Evolutionary conservation across 306 rosid species (phyloP).

Genomic region (Cicer cuneatum): DNA sequence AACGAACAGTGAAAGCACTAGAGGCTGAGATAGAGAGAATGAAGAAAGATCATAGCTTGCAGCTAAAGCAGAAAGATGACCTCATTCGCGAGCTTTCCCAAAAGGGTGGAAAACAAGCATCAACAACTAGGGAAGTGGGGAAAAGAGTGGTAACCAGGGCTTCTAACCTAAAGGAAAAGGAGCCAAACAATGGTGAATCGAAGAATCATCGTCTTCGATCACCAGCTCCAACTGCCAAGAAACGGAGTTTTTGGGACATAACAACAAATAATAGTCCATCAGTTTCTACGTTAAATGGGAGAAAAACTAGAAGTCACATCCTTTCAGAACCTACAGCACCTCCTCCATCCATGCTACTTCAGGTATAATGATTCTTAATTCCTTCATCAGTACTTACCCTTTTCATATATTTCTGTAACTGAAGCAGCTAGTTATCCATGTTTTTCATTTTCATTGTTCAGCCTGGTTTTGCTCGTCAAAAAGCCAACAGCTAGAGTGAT

Average conservation of each 20-base stretch:
- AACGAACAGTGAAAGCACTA: slow-evolving; percentile 62
- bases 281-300: slow-evolving; percentile 69
- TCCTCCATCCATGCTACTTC: slow-evolving; percentile 95
- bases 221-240: slow-evolving; percentile 78
- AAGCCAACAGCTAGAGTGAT: slow-evolving; percentile 58
- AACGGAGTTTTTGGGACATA: slow-evolving; percentile 97
- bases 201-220: slow-evolving; percentile 86
- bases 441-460: slow-evolving; percentile 54
- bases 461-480: slow-evolving; percentile 96
- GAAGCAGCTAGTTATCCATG: slow-evolving; percentile 47
- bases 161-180: slow-evolving; percentile 65
- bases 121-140: slow-evolving; percentile 41
- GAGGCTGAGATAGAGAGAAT: slow-evolving; percentile 80
- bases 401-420: slow-evolving; percentile 42
- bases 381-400: slow-evolving; percentile 14
- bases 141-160: slow-evolving; percentile 64
- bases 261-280: slow-evolving; percentile 85
- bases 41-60: slow-evolving; percentile 70
- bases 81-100: slow-evolving; percentile 64
- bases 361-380: slow-evolving; percentile 58
- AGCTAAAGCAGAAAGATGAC: slow-evolving; percentile 80
- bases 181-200: slow-evolving; percentile 64
- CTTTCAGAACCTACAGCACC: slow-evolving; percentile 65
- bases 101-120: slow-evolving; percentile 54
- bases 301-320: slow-evolving; percentile 90